phyloP scores from a whole-genome alignment of 495 filamentous ascomycete species.

The Penicillium canescens region DNA sequence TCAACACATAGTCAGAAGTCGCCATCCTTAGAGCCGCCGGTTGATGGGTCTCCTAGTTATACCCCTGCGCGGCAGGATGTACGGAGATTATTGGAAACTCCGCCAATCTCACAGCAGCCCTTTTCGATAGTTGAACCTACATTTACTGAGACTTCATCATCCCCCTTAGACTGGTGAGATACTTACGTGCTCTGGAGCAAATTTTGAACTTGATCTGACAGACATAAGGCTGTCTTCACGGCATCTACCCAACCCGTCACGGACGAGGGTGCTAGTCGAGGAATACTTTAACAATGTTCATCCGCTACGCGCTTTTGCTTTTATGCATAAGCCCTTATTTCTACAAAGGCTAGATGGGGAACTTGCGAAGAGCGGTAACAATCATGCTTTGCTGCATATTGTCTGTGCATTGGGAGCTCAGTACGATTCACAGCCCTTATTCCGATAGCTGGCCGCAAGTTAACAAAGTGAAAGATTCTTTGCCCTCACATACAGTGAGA shows the following conservation, averaged over 20 bases:
- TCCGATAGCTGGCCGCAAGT: background rate
- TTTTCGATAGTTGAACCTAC: background rate
- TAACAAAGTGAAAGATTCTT: slow-evolving; percentile 18
- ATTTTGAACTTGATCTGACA: background rate
- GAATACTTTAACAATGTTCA: slow-evolving; percentile 41
- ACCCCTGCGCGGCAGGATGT: background rate
- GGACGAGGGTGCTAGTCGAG: slow-evolving; percentile 27
- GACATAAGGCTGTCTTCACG: slow-evolving; percentile 17
- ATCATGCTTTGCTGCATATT: slow-evolving; percentile 30
- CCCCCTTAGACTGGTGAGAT: slow-evolving; percentile 1
- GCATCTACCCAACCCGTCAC: slow-evolving; percentile 21
- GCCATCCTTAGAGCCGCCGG: too few species aligned
- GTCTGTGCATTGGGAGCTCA: slow-evolving; percentile 39
- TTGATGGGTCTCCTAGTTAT: background rate
- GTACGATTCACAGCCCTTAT: slow-evolving; percentile 10
- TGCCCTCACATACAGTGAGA: slow-evolving; percentile 27
- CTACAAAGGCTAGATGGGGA: slow-evolving; percentile 30
- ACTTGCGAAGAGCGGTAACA: slow-evolving; percentile 3
- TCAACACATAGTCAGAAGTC: background rate
- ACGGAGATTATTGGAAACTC: background rate
- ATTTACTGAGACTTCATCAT: background rate
- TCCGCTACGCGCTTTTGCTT: slow-evolving; percentile 36
- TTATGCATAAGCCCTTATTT: slow-evolving; percentile 37
- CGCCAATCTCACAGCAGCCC: background rate
- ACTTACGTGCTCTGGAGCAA: background rate